A percentile compares a stretch with the other conserved stretches of the same genome.
Conservation (phyloP, 2,329 filamentous ascomycete genomes). For the Apiospora sp. region DNA sequence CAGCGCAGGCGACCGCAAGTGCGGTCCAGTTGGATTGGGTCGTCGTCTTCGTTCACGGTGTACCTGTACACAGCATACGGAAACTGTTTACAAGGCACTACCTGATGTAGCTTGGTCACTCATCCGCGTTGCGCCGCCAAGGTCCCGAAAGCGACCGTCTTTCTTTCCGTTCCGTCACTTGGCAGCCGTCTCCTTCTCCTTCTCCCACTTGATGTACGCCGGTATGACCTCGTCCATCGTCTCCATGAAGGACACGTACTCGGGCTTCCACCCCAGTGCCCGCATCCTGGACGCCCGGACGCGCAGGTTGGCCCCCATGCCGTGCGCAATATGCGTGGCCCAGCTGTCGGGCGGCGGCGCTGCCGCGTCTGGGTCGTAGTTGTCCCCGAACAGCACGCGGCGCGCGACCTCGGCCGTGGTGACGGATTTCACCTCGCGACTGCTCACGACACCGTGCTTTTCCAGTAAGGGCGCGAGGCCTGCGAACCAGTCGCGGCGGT, state of each 20-base stretch:
- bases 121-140: not conserved
- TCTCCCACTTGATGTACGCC: constrained; percentile 22
- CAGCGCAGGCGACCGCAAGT: not conserved
- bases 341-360: constrained; percentile 33
- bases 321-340: constrained; percentile 33
- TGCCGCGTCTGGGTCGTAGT: constrained; percentile 32
- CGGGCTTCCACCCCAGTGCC: constrained; percentile 30
- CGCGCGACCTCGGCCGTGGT: constrained; percentile 30
- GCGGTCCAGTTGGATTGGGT: not conserved
- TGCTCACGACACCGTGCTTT: constrained; percentile 29
- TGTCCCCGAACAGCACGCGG: constrained; percentile 28
- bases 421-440: constrained; percentile 29
- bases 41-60: not conserved
- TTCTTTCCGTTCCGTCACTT: not conserved
- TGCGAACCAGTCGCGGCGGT: constrained; percentile 29
- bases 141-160: not conserved
- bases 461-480: constrained; percentile 27
- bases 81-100: not conserved
- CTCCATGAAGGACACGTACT: constrained; percentile 21
- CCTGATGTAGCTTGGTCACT: not conserved
- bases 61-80: not conserved
- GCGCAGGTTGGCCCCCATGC: constrained; percentile 33
- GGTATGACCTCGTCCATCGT: constrained; percentile 22
- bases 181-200: not conserved
- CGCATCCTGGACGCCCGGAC: constrained; percentile 28